Evolutionary conservation across 345 rosid genomes (phyloP).

Genomic region (Hibiscus trionum): DNA sequence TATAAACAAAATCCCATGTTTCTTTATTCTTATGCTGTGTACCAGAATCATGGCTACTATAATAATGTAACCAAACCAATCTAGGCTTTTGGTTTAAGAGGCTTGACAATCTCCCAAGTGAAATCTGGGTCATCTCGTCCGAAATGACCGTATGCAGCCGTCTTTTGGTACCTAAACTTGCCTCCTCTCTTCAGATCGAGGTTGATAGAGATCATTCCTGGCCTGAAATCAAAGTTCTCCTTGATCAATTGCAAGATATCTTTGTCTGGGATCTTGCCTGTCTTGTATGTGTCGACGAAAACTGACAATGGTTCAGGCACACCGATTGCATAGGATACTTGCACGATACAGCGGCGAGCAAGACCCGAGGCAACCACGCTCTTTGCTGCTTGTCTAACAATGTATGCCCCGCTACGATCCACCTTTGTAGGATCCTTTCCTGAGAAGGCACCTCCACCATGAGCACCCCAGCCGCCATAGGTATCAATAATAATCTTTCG

Average conservation of each 20-base stretch:
- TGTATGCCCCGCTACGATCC: conserved; percentile 77
- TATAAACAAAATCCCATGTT: neutral
- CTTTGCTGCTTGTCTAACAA: conserved; percentile 74
- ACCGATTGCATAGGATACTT: conserved; percentile 70
- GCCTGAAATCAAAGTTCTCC: conserved; percentile 65
- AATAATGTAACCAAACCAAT: neutral
- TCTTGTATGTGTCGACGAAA: conserved; percentile 54
- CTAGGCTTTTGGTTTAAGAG: conserved; percentile 58
- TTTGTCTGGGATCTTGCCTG: conserved; percentile 49
- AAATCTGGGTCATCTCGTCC: conserved; percentile 72
- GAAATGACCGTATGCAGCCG: conserved; percentile 68
- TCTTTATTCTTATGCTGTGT: conserved; percentile 23
- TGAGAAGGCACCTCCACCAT: conserved; percentile 58
- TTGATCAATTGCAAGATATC: conserved; percentile 47
- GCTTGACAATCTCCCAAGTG: conserved; percentile 70
- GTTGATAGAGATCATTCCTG: conserved; percentile 72
- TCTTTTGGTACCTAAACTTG: conserved; percentile 66
- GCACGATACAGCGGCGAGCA: conserved; percentile 69
- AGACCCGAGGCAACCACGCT: conserved; percentile 69
- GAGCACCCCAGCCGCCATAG: conserved; percentile 57
- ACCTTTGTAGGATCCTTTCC: conserved; percentile 70
- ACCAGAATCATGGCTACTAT: conserved; percentile 17
- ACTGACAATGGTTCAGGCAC: conserved; percentile 67
- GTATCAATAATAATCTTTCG: conserved; percentile 74
- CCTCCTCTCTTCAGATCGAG: conserved; percentile 70